Evolutionary conservation across 1,284 basidiomycete genomes (phyloP), one percentile per base, ranked within the genome.

Genomic region (Spongispora temasekensis): DNA sequence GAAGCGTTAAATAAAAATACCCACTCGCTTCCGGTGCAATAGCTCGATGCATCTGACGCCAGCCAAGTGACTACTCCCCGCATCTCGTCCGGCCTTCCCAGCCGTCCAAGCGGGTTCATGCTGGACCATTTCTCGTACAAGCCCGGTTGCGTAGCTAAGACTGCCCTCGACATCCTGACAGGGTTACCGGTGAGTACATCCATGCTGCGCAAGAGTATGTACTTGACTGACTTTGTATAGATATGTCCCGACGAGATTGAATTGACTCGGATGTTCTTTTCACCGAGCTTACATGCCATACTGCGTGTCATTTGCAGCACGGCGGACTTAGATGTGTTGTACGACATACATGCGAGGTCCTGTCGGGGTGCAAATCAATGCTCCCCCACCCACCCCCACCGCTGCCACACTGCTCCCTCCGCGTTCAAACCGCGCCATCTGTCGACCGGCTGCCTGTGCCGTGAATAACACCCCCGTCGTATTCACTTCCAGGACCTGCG

Each of bases 301-400:
- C 89, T 93, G 63, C 91, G 83, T 25, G 80, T 87, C 87, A 93
- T 91, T 75, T 94, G 93, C 51, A 92, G 74, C 12, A 94, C 89
- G 2, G 88, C 92, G 2, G 89, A 86, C 76, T 94, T 94, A 76
- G 88, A 90, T 56, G 86, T 83, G 75, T 93, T 93, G 78, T 93
- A 93, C 21, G 89, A 85, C 48, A 87, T 82, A 88, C 89, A 93
- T n/a, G 86, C 81, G 65, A 86, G 84, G 62, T 83, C 87, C 87
- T 89, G 65, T 27, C 37, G 30, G n/a, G n/a, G n/a, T n/a, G n/a
- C n/a, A n/a, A n/a, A n/a, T n/a, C n/a, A n/a, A n/a, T n/a, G n/a
- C 30, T 28, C 0, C 0, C 13, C 58, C 32, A 56, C 44, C 5
- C 5, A 15, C 0, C 13, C 5, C 25, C 37, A n/a, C 42, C 13